A percentile compares a stretch with the other conserved stretches of the same genome.
phyloP scores from a whole-genome alignment of 768 basidiomycete species.

The Gymnopilus dilepis region DNA sequence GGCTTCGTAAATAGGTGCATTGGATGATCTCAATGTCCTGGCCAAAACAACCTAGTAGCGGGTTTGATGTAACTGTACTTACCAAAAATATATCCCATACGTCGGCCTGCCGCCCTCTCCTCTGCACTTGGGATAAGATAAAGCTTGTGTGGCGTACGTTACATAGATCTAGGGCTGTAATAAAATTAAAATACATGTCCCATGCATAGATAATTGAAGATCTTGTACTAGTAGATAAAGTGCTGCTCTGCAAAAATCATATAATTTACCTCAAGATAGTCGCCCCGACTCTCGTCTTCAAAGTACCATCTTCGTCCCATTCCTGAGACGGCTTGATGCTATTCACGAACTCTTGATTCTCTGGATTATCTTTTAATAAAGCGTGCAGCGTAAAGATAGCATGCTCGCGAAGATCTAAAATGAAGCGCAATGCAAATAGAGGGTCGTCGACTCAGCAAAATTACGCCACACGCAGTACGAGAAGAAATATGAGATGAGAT shows the following conservation, averaged over 20 bases:
- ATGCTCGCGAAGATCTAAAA: conserved; percentile 88
- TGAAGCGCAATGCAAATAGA: not conserved
- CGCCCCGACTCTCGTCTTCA: conserved; percentile 45
- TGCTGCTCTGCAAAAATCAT: not conserved
- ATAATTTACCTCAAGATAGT: conserved; percentile 17
- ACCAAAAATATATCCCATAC: not conserved
- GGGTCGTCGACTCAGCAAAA: not conserved
- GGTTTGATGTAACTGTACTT: not conserved
- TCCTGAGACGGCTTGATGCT: conserved; percentile 67
- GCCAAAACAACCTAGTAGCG: not conserved
- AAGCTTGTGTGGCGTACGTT: not conserved
- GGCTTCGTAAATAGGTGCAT: conserved; percentile 10
- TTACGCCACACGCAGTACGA: conserved; percentile 14
- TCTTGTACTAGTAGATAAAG: not conserved
- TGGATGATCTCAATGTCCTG: not conserved
- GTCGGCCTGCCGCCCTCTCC: not conserved
- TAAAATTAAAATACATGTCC: conserved; percentile 5
- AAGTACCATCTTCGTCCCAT: conserved; percentile 61
- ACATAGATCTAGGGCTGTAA: not conserved
- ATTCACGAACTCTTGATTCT: conserved; percentile 82
- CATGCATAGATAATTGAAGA: conserved; percentile 4
- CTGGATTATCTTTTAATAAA: conserved; percentile 73
- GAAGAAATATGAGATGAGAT: conserved; percentile 14
- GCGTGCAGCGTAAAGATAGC: conserved; percentile 86
- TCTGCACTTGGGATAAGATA: not conserved